Evolutionary conservation across 2,329 filamentous ascomycete genomes (phyloP).

Genomic region (Fusarium graminum): DNA sequence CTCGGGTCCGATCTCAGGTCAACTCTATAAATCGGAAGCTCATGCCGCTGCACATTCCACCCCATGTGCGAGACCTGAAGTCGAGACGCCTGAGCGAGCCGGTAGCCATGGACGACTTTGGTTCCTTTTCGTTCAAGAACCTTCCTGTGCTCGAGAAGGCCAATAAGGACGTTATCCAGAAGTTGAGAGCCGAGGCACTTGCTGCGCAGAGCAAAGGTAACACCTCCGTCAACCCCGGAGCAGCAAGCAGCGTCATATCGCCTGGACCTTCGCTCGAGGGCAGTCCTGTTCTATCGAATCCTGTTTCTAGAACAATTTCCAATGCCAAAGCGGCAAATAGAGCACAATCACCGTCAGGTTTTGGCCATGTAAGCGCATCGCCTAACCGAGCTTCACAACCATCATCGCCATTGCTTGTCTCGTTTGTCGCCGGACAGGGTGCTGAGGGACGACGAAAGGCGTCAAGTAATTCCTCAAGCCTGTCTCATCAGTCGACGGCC

Average conservation of each 20-base stretch:
- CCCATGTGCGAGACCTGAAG: conserved; percentile 92
- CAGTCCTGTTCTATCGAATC: conserved; percentile 84
- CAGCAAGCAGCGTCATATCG: conserved; percentile 62
- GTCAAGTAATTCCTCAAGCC: conserved; percentile 86
- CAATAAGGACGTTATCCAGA: conserved; percentile 98
- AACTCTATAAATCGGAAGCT: conserved; percentile 88
- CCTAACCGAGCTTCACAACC: conserved; percentile 84
- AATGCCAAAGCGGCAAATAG: conserved; percentile 82
- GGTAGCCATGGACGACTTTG: conserved; percentile 90
- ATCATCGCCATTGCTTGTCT: conserved; percentile 84
- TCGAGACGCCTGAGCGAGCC: conserved; percentile 92
- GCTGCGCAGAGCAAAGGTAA: conserved; percentile 70
- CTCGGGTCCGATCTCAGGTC: conserved; percentile 87
- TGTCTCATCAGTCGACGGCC: conserved; percentile 78
- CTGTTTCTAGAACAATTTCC: conserved; percentile 84
- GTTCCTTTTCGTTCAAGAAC: conserved; percentile 97
- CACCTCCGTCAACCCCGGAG: conserved; percentile 60
- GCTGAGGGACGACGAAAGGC: conserved; percentile 87
- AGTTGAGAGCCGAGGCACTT: conserved; percentile 90
- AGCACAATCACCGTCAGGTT: conserved; percentile 85
- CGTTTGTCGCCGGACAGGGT: conserved; percentile 88
- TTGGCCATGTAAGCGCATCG: conserved; percentile 85
- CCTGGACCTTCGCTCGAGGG: conserved; percentile 81
- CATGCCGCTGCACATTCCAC: conserved; percentile 96
- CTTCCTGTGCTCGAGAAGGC: conserved; percentile 95